Evolutionary conservation across 192 early-diverging fungal genomes (phyloP), one percentile per base, ranked within the genome.

Genomic region (Spizellomyces punctatus): DNA sequence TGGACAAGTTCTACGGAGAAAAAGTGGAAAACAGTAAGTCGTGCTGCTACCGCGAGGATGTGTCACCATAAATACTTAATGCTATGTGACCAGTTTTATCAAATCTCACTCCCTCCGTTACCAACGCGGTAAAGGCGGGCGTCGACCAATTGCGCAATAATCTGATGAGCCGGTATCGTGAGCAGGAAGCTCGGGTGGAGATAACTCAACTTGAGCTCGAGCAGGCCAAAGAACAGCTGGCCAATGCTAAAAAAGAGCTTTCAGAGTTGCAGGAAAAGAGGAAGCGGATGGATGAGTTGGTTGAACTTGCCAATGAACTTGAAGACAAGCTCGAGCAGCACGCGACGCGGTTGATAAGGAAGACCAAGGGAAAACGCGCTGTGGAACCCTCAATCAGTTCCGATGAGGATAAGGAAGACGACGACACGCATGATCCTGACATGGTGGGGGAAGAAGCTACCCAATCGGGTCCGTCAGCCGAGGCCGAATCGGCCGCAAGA

Each of bases 1-100:
- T 72, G 48, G 70, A 64, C 50, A 45, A n/a, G 6, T 64, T 64
- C 64, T 72, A 72, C 56, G 70, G 70, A 14, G 70, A 64, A 19
- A 45, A 62, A 12, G 49, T 42, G 8, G 60, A 21, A 42, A 64
- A 64, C 3, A 72, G 70, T 72, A 64, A 48, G 70, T 64, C 50
- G 1, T n/a, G 17, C 12, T 19, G 17, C 50, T 12, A 54, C 12
- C 50, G 50, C 17, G 17, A 54, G 17, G 50, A 54, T 54, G 12
- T 12, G 12, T 12, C 17, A 54, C 14, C 14, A 54, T n/a, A 19
- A 54, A n/a, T 54, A 12, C 12, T n/a, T n/a, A 54, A n/a, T 54
- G 50, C 12, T 61, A 22, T 61, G 59, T 41, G 14, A 22, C 5
- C 22, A 67, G 66, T 67, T 67, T 47, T 67, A 21, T 42, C 47